Conservation (phyloP, 257 asterid species). For the Euphrasia confusa region DNA sequence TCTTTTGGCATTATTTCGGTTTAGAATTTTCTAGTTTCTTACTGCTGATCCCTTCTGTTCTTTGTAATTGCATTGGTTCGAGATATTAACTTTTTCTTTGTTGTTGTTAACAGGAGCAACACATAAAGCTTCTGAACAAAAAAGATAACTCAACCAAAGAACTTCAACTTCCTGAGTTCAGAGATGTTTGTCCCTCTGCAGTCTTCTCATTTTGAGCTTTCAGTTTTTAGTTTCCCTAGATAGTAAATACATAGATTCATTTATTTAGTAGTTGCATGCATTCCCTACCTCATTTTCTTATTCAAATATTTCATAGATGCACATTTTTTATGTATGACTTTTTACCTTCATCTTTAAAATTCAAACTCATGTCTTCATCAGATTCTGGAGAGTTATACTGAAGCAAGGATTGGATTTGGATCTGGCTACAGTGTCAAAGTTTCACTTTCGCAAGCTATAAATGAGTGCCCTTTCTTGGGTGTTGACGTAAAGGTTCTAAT, state of each 20-base stretch:
- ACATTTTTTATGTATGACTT: slow-evolving; percentile 17
- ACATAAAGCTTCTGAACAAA: slow-evolving; percentile 45
- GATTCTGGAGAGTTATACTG: slow-evolving; percentile 55
- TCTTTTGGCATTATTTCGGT: slow-evolving; percentile 19
- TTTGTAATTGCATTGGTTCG: slow-evolving; percentile 14
- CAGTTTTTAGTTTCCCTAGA: neutral
- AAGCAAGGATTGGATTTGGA: slow-evolving; percentile 86
- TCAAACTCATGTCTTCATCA: slow-evolving; percentile 37
- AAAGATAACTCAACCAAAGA: slow-evolving; percentile 41
- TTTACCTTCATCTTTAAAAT: slow-evolving; percentile 18
- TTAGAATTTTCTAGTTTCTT: slow-evolving; percentile 19
- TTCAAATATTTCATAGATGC: slow-evolving; percentile 18
- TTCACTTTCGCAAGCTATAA: slow-evolving; percentile 61
- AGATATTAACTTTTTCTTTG: slow-evolving; percentile 17
- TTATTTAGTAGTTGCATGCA: slow-evolving; percentile 13
- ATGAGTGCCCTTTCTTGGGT: slow-evolving; percentile 83
- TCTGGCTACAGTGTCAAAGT: slow-evolving; percentile 61
- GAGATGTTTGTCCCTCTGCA: slow-evolving; percentile 38
- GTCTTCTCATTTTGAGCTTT: slow-evolving; percentile 9
- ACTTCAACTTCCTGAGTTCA: slow-evolving; percentile 54
- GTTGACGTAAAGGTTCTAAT: slow-evolving; percentile 54
- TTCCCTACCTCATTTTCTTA: slow-evolving; percentile 12
- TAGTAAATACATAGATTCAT: slow-evolving; percentile 7
- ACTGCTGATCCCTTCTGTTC: slow-evolving; percentile 17
- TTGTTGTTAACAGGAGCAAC: slow-evolving; percentile 56